These are phyloP conservation scores for Peronospora belbahrii DNA, from an alignment of 352 stramenopile species.

Conservation along the genomic window DNA sequence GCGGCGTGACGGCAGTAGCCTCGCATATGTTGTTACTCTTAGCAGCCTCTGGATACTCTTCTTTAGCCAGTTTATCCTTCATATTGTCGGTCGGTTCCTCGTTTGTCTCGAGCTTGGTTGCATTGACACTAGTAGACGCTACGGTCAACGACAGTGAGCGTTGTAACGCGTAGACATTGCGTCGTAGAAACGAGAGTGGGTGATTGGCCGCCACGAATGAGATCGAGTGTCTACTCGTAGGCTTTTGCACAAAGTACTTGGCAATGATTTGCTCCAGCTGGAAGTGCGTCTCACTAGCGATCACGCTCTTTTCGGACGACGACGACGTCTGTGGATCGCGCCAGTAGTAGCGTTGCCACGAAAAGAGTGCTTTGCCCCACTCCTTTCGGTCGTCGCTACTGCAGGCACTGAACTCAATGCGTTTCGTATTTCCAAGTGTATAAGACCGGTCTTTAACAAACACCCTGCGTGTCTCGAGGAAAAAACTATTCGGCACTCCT, in stretches of 20 bases:
- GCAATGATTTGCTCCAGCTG: conserved; percentile 47
- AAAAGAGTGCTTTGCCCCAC: conserved; percentile 81
- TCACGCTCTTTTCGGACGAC: conserved; percentile 8
- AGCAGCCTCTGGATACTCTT: conserved; percentile 22
- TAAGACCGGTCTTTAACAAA: conserved; percentile 83
- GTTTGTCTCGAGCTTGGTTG: conserved; percentile 30
- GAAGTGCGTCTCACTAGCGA: conserved; percentile 16
- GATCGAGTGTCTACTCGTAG: conserved; percentile 19
- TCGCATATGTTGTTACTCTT: conserved; percentile 16
- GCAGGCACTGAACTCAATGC: conserved; percentile 58
- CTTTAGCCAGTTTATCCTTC: conserved; percentile 58
- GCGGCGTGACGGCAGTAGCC: conserved; percentile 15
- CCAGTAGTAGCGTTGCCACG: conserved; percentile 85
- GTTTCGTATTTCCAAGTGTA: conserved; percentile 52
- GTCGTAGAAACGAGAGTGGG: conserved; percentile 57
- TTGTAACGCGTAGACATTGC: conserved; percentile 57
- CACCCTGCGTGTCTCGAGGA: conserved; percentile 74
- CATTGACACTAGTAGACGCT: conserved; percentile 32
- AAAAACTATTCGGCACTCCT: conserved; percentile 69
- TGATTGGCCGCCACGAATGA: conserved; percentile 62
- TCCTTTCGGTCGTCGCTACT: conserved; percentile 65
- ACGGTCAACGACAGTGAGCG: conserved; percentile 58
- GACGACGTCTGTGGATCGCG: conserved; percentile 39
- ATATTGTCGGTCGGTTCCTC: conserved; percentile 41
- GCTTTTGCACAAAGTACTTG: conserved; percentile 30